Base-by-base conservation (phyloP, 257 asterid species). In the Solanum okadae region DNA sequence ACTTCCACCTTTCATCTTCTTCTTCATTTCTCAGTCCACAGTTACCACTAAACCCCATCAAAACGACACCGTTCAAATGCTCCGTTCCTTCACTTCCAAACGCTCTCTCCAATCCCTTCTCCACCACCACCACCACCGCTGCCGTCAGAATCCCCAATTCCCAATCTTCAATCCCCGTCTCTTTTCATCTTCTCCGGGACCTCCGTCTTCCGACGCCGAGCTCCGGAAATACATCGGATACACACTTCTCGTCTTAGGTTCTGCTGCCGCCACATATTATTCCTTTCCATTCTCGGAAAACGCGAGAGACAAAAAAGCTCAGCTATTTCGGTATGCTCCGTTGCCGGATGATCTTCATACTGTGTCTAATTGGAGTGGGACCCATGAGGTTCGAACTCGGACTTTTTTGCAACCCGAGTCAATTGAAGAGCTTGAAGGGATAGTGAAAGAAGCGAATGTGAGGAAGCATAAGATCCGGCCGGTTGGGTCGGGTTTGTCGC, bases 291-390 rank as follows among this genome's bases (percentile, higher is more conserved):
- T 95, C 87, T 92, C 98, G 8, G 97, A 91, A 65, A 77, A 93
- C 88, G 98, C 98, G 67, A 95, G 92, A 90, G 96, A 96, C 93
- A 97, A 96, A 72, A 94, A 91, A 75, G 98, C 98, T 38, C 97
- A 97, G 52, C 93, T 95, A 86, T 97, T 97, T 92, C 98, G 97
- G 59, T 97, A 97, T 93, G 98, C 98, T 56, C 98, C 98, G 0
- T 94, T 97, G 2, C 99, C 99, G 1, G 93, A 96, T 6, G 99
- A 96, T 89, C 98, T 97, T 37, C 99, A 97, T 90, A 93, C 98
- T 2, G 94, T 96, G 2, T 92, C 99, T 87, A 97, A 97, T 75
- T 97, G 99, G 99, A 96, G 99, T 87, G 99, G 98, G 86, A 97
- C 99, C 16, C 99, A 97, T 86, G 99, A 96, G 83, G 98, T 97